A percentile compares a stretch with the other conserved stretches of the same genome.
Conservation (phyloP, 176 grass and related monocot genomes). For the Pontederia paniculata region DNA sequence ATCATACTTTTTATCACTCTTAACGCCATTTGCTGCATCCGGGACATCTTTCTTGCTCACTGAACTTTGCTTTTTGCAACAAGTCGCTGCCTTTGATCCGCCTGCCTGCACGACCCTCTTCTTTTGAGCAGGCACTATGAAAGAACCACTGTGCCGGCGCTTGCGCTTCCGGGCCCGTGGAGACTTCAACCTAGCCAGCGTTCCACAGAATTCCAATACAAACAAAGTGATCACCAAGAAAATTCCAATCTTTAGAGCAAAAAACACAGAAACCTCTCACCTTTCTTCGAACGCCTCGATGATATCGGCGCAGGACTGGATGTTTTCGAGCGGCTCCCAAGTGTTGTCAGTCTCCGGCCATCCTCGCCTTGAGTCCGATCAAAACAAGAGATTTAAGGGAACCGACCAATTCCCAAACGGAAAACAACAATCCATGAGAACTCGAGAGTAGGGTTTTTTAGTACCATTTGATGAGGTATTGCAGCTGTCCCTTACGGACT, state of each 20-base stretch:
- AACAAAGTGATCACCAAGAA: background rate
- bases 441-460: background rate
- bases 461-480: conserved; percentile 95
- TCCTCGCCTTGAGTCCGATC: conserved; percentile 37
- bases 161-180: conserved; percentile 44
- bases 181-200: conserved; percentile 20
- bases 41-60: no score
- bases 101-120: conserved; percentile 18
- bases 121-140: conserved; percentile 3
- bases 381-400: conserved; percentile 2
- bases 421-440: background rate
- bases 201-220: background rate
- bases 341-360: conserved; percentile 85
- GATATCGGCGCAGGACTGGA: conserved; percentile 52
- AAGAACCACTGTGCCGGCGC: conserved; percentile 26
- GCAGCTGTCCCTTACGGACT: conserved; percentile 40
- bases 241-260: background rate
- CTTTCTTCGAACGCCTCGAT: conserved; percentile 56
- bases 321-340: conserved; percentile 72
- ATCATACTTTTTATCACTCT: conserved; percentile 6
- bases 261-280: conserved; percentile 19
- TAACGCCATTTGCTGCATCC: background rate
- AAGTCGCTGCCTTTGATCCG: background rate
- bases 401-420: background rate
- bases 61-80: no score